Percentiles rank a stretch among this genome's conserved stretches.
These are phyloP conservation scores for Jatropha podagrica DNA, from an alignment of 441 rosid species.

Conservation along the genomic window DNA sequence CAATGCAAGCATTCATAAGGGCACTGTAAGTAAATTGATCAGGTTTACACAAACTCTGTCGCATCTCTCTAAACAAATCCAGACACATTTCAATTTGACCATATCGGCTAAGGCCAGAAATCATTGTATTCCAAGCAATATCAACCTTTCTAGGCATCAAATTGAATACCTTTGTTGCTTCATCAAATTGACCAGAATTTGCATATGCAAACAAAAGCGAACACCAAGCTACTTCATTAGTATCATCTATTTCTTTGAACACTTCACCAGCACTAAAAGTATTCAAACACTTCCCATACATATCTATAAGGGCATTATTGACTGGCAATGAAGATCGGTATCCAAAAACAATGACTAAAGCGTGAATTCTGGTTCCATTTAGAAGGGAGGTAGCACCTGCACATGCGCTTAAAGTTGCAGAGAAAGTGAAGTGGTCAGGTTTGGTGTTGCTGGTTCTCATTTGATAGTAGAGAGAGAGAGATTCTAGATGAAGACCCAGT, in stretches of 20 bases:
- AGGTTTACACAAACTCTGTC: conserved; percentile 37
- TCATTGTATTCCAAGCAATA: conserved; percentile 77
- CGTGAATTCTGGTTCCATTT: conserved; percentile 51
- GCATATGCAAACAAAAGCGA: conserved; percentile 68
- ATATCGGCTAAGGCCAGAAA: conserved; percentile 48
- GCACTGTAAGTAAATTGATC: conserved; percentile 81
- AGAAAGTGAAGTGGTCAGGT: conserved; percentile 64
- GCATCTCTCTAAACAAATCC: conserved; percentile 48
- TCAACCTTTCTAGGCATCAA: conserved; percentile 50
- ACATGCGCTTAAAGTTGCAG: conserved; percentile 56
- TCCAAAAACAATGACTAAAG: conserved; percentile 44
- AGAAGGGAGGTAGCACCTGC: conserved; percentile 38
- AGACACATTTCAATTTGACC: conserved; percentile 56
- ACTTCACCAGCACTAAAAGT: conserved; percentile 50
- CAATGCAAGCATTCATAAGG: conserved; percentile 53
- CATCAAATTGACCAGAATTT: conserved; percentile 39
- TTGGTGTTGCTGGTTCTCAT: conserved; percentile 38
- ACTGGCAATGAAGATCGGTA: conserved; percentile 45
- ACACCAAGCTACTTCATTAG: conserved; percentile 86
- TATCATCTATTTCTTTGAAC: conserved; percentile 43
- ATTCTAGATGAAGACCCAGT: conserved; percentile 49
- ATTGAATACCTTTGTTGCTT: conserved; percentile 45
- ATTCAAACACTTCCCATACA: conserved; percentile 72
- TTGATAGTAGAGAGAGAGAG: conserved; percentile 43
- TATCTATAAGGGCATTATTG: conserved; percentile 62